Evolutionary conservation across 805 yeast species (phyloP), one percentile per base, ranked within the genome.

Genomic region (Cyberlindnera mississippiensis): DNA sequence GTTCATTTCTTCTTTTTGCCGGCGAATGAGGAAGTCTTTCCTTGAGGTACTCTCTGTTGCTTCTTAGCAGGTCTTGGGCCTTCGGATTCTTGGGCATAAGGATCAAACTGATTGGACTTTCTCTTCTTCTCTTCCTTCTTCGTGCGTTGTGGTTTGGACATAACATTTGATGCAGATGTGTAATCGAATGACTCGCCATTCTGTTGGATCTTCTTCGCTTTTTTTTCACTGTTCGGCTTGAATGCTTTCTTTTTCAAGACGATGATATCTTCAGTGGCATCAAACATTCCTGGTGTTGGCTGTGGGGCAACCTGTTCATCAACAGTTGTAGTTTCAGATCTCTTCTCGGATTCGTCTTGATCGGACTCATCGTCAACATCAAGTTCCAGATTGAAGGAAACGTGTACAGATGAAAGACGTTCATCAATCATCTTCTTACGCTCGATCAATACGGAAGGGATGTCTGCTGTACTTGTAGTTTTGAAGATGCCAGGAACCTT

Each of bases 11-110:
- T 47, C 45, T 49, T 57, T 27, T 48, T 56, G 2, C 43, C 34
- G 7, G 46, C 38, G 20, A 53, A 57, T 0, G 61, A 51, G 0
- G 50, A 37, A 4, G 56, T 52, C 36, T 53, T 57, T 8, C 60
- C 60, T 18, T 36, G 43, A 1, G 38, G 47, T 11, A 42, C 17
- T 9, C 40, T 49, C 13, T 33, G 31, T 31, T 48, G 55, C 39
- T 67, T 75, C 61, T 75, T 79, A 7, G 75, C 72, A n/a, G 73
- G 71, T 49, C 63, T 63, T 8, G 83, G 83, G 2, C 80, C 84
- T 14, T 69, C 70, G 20, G 68, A 62, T 6, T 62, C 66, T 34
- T 66, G 68, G 15, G 71, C 59, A 49, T 79, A 82, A 4, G 89
- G 88, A 61, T 82, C 82, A 48, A 76, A 82, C 8, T 72, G 46